These are phyloP conservation scores for Dianthus caryophyllus DNA, from an alignment of 148 eudicot species.

Conservation along the genomic window DNA sequence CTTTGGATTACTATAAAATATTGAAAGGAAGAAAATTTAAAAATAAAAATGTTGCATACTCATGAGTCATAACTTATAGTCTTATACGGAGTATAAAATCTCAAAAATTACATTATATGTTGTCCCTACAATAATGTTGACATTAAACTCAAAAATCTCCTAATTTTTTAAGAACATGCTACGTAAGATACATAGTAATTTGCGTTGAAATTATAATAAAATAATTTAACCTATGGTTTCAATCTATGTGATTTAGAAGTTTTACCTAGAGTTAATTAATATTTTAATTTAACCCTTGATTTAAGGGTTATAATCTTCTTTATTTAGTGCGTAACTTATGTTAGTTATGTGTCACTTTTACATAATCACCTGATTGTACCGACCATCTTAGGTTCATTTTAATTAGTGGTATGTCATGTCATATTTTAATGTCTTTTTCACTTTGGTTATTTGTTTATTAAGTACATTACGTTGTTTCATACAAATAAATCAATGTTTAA, in stretches of 20 bases:
- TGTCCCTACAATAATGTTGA: constrained; percentile 13
- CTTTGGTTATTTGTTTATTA: neutral
- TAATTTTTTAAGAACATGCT: neutral
- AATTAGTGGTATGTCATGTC: neutral
- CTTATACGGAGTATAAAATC: too few relatives aligned
- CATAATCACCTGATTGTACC: neutral
- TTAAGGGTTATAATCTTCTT: constrained; percentile 12
- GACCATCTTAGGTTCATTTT: neutral
- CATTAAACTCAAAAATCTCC: constrained; percentile 1
- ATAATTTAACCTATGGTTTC: neutral
- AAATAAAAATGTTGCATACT: too few relatives aligned
- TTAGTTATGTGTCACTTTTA: constrained; percentile 14
- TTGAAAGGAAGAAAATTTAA: too few relatives aligned
- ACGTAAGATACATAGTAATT: neutral
- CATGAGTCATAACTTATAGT: too few relatives aligned
- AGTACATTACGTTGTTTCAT: neutral
- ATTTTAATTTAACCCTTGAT: neutral
- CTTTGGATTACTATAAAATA: too few relatives aligned
- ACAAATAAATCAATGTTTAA: neutral
- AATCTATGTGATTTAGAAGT: neutral
- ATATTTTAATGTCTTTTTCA: neutral
- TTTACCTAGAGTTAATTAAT: neutral
- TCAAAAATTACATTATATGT: too few relatives aligned
- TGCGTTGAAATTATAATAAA: constrained; percentile 1
- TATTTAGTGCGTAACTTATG: constrained; percentile 9